These are phyloP conservation scores for Xylaria acuta DNA, from an alignment of 495 filamentous ascomycete species.

Conservation along the genomic window DNA sequence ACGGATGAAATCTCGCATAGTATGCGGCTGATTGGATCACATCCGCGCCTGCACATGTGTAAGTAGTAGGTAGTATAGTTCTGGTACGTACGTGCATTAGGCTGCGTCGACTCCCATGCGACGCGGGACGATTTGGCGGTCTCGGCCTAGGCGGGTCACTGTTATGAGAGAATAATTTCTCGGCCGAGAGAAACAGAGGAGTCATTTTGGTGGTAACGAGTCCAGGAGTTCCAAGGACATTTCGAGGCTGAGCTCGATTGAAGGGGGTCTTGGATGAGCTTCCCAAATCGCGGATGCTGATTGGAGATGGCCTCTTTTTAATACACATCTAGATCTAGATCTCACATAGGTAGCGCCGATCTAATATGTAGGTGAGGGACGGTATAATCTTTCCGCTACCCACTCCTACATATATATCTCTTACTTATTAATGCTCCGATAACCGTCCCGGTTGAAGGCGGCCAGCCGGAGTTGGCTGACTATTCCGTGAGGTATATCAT, in stretches of 20 bases:
- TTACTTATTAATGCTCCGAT: constrained; percentile 19
- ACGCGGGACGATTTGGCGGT: constrained; percentile 17
- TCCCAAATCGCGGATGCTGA: neutral
- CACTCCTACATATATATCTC: constrained; percentile 19
- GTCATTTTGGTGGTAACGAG: neutral
- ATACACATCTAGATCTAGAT: constrained; percentile 24
- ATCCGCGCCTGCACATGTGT: neutral
- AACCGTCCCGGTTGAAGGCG: constrained; percentile 17
- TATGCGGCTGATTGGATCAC: constrained; percentile 12
- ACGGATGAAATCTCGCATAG: neutral
- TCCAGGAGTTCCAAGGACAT: neutral
- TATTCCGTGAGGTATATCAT: neutral
- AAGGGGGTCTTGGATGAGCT: neutral
- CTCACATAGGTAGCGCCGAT: constrained; percentile 24
- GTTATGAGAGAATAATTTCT: neutral
- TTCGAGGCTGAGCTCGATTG: constrained; percentile 1
- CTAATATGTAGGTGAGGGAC: constrained; percentile 11
- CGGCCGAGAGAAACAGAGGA: constrained; percentile 6
- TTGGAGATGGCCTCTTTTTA: constrained; percentile 16
- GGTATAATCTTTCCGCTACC: constrained; percentile 18
- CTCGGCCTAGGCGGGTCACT: constrained; percentile 17
- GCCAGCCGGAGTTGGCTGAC: neutral
- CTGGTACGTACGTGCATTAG: constrained; percentile 2
- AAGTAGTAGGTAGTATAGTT: neutral
- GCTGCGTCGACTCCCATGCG: constrained; percentile 14